Percentiles rank a stretch among this genome's conserved stretches.
Evolutionary conservation across 1,284 basidiomycete genomes (phyloP).

Genomic region (Naganishia sp.): DNA sequence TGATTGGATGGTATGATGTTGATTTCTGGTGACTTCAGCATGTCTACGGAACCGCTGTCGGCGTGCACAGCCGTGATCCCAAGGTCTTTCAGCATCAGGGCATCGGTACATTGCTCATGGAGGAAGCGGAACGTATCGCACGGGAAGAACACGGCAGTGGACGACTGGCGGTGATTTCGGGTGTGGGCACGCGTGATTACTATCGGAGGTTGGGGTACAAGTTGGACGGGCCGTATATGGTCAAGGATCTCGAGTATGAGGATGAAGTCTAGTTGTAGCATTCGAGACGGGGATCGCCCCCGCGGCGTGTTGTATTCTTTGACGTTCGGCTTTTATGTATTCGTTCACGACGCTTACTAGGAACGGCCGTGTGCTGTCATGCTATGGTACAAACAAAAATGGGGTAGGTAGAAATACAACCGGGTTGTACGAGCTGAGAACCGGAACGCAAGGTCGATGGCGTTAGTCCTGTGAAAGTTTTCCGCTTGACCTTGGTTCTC

Average conservation of each 20-base stretch:
- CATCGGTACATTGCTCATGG: slow-evolving; percentile 97
- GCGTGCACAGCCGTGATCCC: slow-evolving; percentile 94
- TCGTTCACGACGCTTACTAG: neutral
- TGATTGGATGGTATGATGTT: neutral
- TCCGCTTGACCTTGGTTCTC: too few relatives aligned
- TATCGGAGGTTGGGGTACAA: slow-evolving; percentile 90
- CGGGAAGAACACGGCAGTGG: slow-evolving; percentile 90
- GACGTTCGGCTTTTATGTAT: too few relatives aligned
- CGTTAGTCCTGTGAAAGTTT: too few relatives aligned
- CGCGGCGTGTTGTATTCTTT: too few relatives aligned
- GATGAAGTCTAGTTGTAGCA: slow-evolving; percentile 17
- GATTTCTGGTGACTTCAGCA: slow-evolving; percentile 55
- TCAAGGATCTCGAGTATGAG: slow-evolving; percentile 61
- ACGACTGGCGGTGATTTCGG: slow-evolving; percentile 88
- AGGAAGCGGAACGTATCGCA: slow-evolving; percentile 98
- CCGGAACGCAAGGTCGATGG: neutral
- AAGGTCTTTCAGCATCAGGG: slow-evolving; percentile 99
- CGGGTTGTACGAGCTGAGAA: neutral
- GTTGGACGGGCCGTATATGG: slow-evolving; percentile 97
- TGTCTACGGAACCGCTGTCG: slow-evolving; percentile 98
- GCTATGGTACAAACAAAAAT: too few relatives aligned
- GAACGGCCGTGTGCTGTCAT: too few relatives aligned
- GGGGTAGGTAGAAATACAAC: too few relatives aligned
- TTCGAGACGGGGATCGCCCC: too few relatives aligned
- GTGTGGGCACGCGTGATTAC: slow-evolving; percentile 93